A percentile compares a stretch with the other conserved stretches of the same genome.
phyloP scores from a whole-genome alignment of 208 protist species.

The Acanthamoeba healyi region DNA sequence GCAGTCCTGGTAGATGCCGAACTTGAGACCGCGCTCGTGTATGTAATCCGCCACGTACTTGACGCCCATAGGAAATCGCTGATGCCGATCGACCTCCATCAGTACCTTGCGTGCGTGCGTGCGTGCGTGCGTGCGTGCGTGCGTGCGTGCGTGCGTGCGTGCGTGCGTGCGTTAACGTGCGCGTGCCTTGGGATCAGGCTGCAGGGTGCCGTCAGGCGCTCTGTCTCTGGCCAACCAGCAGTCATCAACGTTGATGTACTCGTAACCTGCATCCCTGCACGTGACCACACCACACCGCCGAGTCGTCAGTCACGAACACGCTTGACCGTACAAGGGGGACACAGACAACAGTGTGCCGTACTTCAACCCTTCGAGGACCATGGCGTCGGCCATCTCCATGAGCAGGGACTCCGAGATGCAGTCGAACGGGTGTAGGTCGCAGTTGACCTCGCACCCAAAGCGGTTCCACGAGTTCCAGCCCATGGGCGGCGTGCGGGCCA shows the following conservation, averaged over 20 bases:
- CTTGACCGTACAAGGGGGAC: neutral
- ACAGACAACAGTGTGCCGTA: neutral
- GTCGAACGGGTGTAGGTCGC: conserved; percentile 6
- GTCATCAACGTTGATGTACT: conserved; percentile 81
- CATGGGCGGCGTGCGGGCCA: conserved; percentile 64
- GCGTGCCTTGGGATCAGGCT: conserved; percentile 63
- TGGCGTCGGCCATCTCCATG: conserved; percentile 57
- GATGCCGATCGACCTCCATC: no score
- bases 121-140: no score
- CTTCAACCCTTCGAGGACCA: conserved; percentile 49
- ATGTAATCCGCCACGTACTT: conserved; percentile 79
- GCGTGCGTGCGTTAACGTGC: neutral
- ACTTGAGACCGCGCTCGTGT: conserved; percentile 73
- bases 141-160: neutral
- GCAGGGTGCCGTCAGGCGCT: conserved; percentile 58
- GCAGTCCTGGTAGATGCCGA: conserved; percentile 76
- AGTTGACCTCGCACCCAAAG: conserved; percentile 51
- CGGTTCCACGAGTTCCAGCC: conserved; percentile 74
- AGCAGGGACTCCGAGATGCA: conserved; percentile 27
- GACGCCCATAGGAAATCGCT: conserved; percentile 75
- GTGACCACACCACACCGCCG: no score
- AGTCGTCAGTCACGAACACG: neutral
- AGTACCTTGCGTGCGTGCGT: neutral
- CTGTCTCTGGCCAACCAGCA: conserved; percentile 43
- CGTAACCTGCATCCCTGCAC: conserved; percentile 75